Conservation (phyloP, 2,329 filamentous ascomycete species). For the Teratosphaeria zuluensis region DNA sequence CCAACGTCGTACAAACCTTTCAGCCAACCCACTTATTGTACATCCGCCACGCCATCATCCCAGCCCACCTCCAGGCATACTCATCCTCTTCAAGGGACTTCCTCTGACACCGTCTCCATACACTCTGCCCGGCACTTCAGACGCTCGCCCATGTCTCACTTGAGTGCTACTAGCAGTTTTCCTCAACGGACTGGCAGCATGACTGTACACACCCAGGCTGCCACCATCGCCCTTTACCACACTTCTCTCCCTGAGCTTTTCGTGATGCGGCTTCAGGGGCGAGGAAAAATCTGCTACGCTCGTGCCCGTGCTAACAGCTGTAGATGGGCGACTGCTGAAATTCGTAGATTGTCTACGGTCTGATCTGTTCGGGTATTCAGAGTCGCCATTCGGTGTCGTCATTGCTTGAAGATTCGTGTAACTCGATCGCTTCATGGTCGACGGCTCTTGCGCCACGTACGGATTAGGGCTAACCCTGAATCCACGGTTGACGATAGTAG, state of each 20-base stretch:
- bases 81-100: slow-evolving; percentile 36
- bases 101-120: slow-evolving; percentile 18
- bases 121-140: background rate
- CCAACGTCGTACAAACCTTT: too few relatives aligned
- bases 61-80: slow-evolving; percentile 23
- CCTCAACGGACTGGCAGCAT: slow-evolving; percentile 72
- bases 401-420: slow-evolving; percentile 53
- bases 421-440: background rate
- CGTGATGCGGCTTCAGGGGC: slow-evolving; percentile 35
- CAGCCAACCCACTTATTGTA: too few relatives aligned
- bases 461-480: slow-evolving; percentile 79
- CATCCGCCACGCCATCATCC: background rate
- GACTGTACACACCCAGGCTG: slow-evolving; percentile 68
- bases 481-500: slow-evolving; percentile 57
- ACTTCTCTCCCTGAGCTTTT: slow-evolving; percentile 42
- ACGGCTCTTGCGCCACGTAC: slow-evolving; percentile 52
- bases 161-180: slow-evolving; percentile 59
- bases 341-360: slow-evolving; percentile 25
- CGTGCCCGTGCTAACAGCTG: slow-evolving; percentile 27
- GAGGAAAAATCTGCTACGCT: slow-evolving; percentile 32
- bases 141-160: slow-evolving; percentile 12
- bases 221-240: slow-evolving; percentile 55
- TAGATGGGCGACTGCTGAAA: slow-evolving; percentile 23
- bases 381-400: slow-evolving; percentile 8
- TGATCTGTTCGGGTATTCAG: slow-evolving; percentile 8